These are phyloP conservation scores for Beauveria brongniartii DNA, from an alignment of 2,329 filamentous ascomycete genomes.

Conservation along the genomic window DNA sequence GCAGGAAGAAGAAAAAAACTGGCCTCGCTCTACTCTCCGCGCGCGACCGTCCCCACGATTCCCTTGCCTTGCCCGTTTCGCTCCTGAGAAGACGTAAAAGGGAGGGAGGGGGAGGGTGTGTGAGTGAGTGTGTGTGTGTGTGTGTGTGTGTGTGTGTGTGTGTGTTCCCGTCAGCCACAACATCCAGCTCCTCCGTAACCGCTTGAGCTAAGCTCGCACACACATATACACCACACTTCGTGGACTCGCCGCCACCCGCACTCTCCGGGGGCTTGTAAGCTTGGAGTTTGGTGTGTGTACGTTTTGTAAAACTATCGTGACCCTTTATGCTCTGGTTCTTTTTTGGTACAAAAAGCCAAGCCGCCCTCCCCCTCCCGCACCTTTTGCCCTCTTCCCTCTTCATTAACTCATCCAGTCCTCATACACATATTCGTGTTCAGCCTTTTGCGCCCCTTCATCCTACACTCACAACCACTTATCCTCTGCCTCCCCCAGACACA, in stretches of 20 bases:
- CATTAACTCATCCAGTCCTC: background rate
- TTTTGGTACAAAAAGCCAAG: slow-evolving; percentile 1
- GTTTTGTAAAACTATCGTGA: slow-evolving; percentile 3
- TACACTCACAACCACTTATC: background rate
- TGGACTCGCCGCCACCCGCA: slow-evolving; percentile 1
- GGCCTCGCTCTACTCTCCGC: background rate
- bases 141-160: background rate
- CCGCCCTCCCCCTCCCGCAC: slow-evolving; percentile 1
- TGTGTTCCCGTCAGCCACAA: background rate
- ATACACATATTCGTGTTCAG: background rate
- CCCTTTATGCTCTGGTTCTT: background rate
- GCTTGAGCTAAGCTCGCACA: background rate
- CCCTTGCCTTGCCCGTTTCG: background rate
- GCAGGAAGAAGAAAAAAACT: background rate
- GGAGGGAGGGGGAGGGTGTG: background rate
- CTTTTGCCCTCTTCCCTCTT: background rate
- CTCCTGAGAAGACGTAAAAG: background rate
- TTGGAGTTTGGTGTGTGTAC: background rate
- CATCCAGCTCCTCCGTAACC: slow-evolving; percentile 3
- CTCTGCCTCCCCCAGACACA: background rate
- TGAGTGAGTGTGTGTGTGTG: background rate
- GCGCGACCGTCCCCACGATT: background rate
- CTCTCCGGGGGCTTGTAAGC: background rate
- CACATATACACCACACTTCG: background rate
- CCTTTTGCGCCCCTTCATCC: background rate